Percentiles rank a stretch among this genome's conserved stretches.
These are phyloP conservation scores for Eucalyptus lansdowneana DNA, from an alignment of 345 rosid genomes.

Conservation along the genomic window DNA sequence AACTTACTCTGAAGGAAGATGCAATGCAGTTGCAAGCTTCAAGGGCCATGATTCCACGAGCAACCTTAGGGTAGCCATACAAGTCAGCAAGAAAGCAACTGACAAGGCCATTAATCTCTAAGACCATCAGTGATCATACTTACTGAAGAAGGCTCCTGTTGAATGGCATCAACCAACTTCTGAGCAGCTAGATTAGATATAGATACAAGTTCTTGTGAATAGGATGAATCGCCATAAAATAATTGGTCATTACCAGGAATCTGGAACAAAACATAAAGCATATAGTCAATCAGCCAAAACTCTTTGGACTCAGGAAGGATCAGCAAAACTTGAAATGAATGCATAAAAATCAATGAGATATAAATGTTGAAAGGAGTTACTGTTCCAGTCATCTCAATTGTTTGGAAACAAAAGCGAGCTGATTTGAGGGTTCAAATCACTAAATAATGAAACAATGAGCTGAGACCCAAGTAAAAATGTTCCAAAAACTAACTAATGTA, in stretches of 20 bases:
- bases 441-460: not conserved
- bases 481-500: not conserved
- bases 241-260: conserved; percentile 44
- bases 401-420: not conserved
- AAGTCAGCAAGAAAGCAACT: conserved; percentile 2
- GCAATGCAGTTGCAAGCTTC: conserved; percentile 88
- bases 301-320: not conserved
- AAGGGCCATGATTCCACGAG: conserved; percentile 71
- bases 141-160: conserved; percentile 65
- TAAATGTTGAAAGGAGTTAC: not conserved
- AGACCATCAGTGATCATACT: not conserved
- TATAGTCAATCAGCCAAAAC: not conserved
- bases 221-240: conserved; percentile 56
- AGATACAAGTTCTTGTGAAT: conserved; percentile 38
- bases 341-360: not conserved
- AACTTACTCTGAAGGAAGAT: conserved; percentile 47
- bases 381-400: not conserved
- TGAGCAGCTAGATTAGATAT: conserved; percentile 23
- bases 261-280: conserved; percentile 14
- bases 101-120: not conserved
- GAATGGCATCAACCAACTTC: conserved; percentile 37
- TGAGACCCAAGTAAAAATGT: not conserved
- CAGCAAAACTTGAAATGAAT: not conserved
- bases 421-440: not conserved
- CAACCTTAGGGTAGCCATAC: conserved; percentile 28